A percentile compares a stretch with the other conserved stretches of the same genome.
Conservation (phyloP, 148 eudicot species). For the Chenopodium formosanum region DNA sequence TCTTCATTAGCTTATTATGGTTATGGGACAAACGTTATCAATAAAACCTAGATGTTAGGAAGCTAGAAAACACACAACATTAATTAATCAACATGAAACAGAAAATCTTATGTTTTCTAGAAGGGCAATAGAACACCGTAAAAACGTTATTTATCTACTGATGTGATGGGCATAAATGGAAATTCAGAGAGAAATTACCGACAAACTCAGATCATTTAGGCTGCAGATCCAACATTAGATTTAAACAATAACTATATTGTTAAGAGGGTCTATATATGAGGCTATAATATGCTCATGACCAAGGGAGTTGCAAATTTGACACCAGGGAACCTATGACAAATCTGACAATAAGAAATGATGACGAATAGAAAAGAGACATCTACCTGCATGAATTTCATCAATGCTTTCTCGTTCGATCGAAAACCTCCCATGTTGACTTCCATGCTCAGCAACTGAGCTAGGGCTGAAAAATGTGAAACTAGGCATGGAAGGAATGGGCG, state of each 20-base stretch:
- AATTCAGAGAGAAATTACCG: no score
- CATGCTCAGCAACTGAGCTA: conserved; percentile 31
- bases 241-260: not conserved
- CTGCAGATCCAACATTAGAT: not conserved
- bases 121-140: not conserved
- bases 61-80: not conserved
- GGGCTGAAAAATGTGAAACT: conserved; percentile 77
- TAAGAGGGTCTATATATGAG: not conserved
- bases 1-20: no score
- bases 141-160: no score
- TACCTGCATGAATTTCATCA: conserved; percentile 31
- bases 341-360: not conserved
- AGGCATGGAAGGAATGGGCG: conserved; percentile 58
- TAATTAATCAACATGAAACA: not conserved
- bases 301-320: not conserved
- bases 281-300: no score
- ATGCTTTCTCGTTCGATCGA: conserved; percentile 22
- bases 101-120: not conserved
- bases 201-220: not conserved
- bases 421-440: conserved; percentile 26
- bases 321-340: not conserved
- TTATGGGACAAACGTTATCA: not conserved
- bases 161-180: no score
- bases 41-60: not conserved
- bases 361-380: not conserved